A percentile compares a stretch with the other conserved stretches of the same genome.
These are phyloP conservation scores for Eimeria brunetti DNA, from an alignment of 169 alveolate species.

Conservation along the genomic window DNA sequence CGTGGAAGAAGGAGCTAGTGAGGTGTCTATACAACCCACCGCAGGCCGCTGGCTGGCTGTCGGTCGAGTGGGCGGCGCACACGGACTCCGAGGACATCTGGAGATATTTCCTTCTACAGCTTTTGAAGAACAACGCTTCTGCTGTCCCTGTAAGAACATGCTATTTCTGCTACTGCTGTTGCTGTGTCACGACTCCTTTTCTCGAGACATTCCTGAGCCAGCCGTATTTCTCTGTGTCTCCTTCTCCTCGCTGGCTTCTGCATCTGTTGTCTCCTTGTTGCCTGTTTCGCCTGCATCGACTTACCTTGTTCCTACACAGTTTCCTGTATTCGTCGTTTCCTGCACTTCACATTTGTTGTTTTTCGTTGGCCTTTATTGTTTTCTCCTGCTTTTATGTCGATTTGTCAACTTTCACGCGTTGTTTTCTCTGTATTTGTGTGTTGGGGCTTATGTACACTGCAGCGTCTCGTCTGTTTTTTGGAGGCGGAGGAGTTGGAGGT, in stretches of 20 bases:
- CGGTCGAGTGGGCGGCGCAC: constrained; percentile 23
- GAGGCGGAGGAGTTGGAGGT: background rate
- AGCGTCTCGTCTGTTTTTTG: constrained; percentile 25
- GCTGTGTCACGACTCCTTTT: background rate
- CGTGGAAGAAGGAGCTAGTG: background rate
- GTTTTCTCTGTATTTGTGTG: background rate
- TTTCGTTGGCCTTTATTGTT: too few relatives aligned
- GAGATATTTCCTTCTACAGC: background rate
- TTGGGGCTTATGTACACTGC: background rate
- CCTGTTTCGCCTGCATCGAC: background rate
- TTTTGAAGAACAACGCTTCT: constrained; percentile 1
- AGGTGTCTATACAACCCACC: background rate
- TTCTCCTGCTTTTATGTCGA: too few relatives aligned
- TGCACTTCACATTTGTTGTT: too few relatives aligned
- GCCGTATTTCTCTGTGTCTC: background rate
- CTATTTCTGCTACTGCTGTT: background rate
- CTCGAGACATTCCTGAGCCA: background rate
- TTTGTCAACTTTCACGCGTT: background rate
- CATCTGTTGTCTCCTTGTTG: background rate
- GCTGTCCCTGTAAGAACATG: background rate
- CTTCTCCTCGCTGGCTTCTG: background rate
- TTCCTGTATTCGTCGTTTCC: too few relatives aligned
- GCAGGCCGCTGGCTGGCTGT: constrained; percentile 4
- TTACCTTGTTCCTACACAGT: too few relatives aligned
- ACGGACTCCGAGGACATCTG: constrained; percentile 35